A percentile compares a stretch with the other conserved stretches of the same genome.
Evolutionary conservation across 208 protist species (phyloP).

Genomic region (Zelonia costaricensis): DNA sequence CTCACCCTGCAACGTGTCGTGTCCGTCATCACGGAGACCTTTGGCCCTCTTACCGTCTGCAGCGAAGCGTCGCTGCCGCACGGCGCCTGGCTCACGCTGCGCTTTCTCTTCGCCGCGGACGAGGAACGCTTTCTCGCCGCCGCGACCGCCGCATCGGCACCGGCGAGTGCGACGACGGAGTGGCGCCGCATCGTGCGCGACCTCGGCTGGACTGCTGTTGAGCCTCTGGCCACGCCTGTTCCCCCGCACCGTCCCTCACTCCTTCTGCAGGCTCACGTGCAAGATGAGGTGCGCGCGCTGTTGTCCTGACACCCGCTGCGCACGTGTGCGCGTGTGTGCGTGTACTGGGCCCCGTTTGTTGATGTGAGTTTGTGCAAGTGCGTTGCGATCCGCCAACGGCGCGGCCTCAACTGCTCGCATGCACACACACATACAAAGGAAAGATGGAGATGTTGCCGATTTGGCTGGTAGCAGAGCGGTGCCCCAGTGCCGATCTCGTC

Average conservation of each 20-base stretch:
- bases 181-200: background rate
- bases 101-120: slow-evolving; percentile 33
- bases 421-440: too few species aligned
- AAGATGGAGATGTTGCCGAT: too few species aligned
- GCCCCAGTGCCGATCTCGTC: too few species aligned
- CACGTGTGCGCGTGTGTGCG: too few species aligned
- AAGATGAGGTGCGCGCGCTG: background rate
- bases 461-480: too few species aligned
- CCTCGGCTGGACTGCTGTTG: background rate
- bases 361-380: too few species aligned
- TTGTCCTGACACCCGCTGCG: too few species aligned
- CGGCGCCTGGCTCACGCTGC: slow-evolving; percentile 19
- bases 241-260: background rate
- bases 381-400: too few species aligned
- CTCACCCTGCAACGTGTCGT: slow-evolving; percentile 22
- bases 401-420: too few species aligned
- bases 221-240: background rate
- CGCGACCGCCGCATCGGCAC: background rate
- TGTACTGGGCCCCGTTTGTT: too few species aligned
- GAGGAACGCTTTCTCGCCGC: slow-evolving; percentile 25
- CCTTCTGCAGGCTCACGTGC: background rate
- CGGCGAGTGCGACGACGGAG: background rate
- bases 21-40: slow-evolving; percentile 25
- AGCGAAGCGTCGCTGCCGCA: background rate
- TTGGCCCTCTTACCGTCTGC: slow-evolving; percentile 34